A percentile compares a stretch with the other conserved stretches of the same genome.
Evolutionary conservation across 1,139 yeast genomes (phyloP).

Genomic region (Diutina pseudorugosa): DNA sequence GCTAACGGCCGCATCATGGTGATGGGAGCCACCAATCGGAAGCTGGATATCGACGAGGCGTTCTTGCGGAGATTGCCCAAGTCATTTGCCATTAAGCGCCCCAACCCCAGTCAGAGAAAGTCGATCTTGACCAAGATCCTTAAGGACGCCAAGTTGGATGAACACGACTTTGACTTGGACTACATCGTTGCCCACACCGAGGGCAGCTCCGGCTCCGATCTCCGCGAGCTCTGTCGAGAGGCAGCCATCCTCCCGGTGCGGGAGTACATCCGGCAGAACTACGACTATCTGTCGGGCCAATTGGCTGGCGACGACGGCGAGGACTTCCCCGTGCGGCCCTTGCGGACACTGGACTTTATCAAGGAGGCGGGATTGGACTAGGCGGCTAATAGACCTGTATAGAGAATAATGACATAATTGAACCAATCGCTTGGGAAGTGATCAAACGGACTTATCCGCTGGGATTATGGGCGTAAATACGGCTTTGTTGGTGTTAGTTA

Average conservation of each 20-base stretch:
- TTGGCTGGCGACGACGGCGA: constrained; percentile 15
- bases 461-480: too few relatives aligned
- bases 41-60: constrained; percentile 85
- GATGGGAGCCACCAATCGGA: constrained; percentile 91
- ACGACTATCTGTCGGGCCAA: constrained; percentile 32
- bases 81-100: constrained; percentile 69
- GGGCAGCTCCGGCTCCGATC: constrained; percentile 84
- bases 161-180: constrained; percentile 45
- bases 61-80: constrained; percentile 90
- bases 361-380: constrained; percentile 19
- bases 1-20: constrained; percentile 72
- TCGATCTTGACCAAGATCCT: constrained; percentile 59
- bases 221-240: constrained; percentile 82
- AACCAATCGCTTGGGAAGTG: too few relatives aligned
- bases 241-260: constrained; percentile 88
- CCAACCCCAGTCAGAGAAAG: constrained; percentile 54
- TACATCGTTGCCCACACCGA: constrained; percentile 50
- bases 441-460: too few relatives aligned
- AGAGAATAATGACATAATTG: not conserved
- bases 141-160: constrained; percentile 49
- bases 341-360: constrained; percentile 34
- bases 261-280: constrained; percentile 54
- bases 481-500: not conserved
- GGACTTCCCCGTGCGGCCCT: constrained; percentile 28
- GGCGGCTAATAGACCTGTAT: not conserved